Percentiles rank a stretch among this genome's conserved stretches.
phyloP scores from a whole-genome alignment of 2,329 filamentous ascomycete species.

The Trichoderma sp. region DNA sequence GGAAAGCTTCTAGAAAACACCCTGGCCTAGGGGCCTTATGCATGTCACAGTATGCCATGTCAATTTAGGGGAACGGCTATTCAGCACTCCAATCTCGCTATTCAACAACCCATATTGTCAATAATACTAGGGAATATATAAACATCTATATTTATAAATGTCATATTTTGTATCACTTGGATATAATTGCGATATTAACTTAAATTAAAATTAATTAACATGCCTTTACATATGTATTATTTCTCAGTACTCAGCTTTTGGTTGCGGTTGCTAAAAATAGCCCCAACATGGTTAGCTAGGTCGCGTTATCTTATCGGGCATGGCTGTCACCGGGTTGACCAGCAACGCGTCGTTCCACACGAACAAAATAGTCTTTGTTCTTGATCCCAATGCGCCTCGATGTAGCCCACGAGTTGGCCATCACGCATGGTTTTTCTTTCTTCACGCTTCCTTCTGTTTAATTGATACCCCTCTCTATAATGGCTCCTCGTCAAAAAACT shows the following conservation, averaged over 20 bases:
- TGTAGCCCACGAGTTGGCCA: conserved; percentile 6
- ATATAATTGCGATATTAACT: neutral
- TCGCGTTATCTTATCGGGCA: conserved; percentile 8
- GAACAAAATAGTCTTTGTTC: conserved; percentile 3
- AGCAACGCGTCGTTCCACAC: conserved; percentile 12
- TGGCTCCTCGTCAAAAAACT: conserved; percentile 13
- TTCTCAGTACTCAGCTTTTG: neutral
- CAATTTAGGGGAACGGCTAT: neutral
- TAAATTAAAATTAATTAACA: neutral
- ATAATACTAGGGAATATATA: too few relatives aligned
- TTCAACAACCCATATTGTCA: too few relatives aligned
- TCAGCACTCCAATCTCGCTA: too few relatives aligned
- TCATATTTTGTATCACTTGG: neutral
- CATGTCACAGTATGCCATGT: neutral
- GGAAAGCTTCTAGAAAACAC: conserved; percentile 10
- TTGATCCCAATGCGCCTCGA: neutral
- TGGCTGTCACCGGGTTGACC: conserved; percentile 17
- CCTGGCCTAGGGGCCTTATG: neutral
- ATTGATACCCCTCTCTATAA: neutral
- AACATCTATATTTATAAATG: neutral
- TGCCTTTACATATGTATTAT: neutral
- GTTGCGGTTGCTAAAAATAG: neutral
- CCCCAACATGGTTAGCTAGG: neutral
- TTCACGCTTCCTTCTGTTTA: neutral
- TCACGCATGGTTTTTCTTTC: neutral